Evolutionary conservation across 1,284 basidiomycete genomes (phyloP), one percentile per base, ranked within the genome.

Genomic region (Mycosarcoma mackinlayi): DNA sequence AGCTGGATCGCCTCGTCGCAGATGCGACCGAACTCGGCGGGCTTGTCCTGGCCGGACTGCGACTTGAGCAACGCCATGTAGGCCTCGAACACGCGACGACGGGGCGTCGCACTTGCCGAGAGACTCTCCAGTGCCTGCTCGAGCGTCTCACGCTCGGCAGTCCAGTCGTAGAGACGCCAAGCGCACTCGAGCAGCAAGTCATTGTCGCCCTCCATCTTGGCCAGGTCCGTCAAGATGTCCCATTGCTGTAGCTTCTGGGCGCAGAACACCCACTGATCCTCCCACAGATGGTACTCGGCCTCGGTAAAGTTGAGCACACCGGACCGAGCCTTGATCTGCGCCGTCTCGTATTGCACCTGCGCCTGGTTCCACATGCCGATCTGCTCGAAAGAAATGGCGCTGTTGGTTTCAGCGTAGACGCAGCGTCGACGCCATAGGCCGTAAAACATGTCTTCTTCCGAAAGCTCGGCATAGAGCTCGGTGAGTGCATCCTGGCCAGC

Each of bases 201-300:
- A 58, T 93, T 89, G 82, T 98, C 96, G 48, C 89, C 89, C 83
- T 98, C 96, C 51, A 87, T 89, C 72, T 90, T 90, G 2, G 94
- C 94, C n/a, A 98, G 87, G 30, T 73, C 71, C 11, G 79, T 78
- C 16, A 99, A 86, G 34, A 92, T 88, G 63, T 99, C 96, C 96
- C 96, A 99, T 78, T 98, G 78, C 83, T 98, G 96, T 24, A 99
- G 86, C 84, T 98, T 98, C 84, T 96, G 92, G 0, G 94, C 91
- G 4, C 94, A 89, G 16, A 96, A 85, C 64, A 98, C 92, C 96
- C 97, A 99, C 83, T 99, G 96, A 82, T 99, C 97, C 83, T 98
- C 96, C 96, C 96, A 99, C 18, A 99, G 86, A 77, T 92, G 93
- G 83, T 96, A 98, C 83, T 99, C 96, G 6, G 91, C 88, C 84